Percentiles rank a stretch among this genome's conserved stretches.
phyloP scores from a whole-genome alignment of 495 filamentous ascomycete genomes.

The Daldinia vernicosa region DNA sequence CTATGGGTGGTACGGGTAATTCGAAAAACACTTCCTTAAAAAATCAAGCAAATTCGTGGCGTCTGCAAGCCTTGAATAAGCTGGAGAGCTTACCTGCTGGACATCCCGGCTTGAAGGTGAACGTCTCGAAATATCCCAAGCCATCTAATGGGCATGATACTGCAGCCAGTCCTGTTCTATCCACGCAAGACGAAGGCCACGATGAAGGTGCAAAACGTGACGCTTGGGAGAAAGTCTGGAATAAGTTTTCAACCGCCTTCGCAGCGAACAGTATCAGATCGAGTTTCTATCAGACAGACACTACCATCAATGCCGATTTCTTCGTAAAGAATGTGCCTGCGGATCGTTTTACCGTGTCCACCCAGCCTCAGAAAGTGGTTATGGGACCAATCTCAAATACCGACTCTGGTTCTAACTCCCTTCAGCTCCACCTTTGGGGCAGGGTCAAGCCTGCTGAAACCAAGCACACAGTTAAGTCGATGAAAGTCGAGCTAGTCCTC shows the following conservation, averaged over 20 bases:
- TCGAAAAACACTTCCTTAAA: conserved; percentile 2
- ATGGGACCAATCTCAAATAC: conserved; percentile 20
- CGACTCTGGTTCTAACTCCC: conserved; percentile 44
- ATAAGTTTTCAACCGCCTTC: conserved; percentile 23
- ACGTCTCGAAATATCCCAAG: conserved; percentile 68
- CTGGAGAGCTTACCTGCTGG: conserved; percentile 72
- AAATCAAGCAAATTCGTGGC: conserved; percentile 52
- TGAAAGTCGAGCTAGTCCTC: conserved; percentile 86
- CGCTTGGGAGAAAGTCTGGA: conserved; percentile 33
- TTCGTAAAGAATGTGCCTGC: conserved; percentile 53
- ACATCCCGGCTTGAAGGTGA: conserved; percentile 66
- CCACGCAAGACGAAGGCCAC: conserved; percentile 3
- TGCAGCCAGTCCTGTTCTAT: background rate
- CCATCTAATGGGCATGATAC: conserved; percentile 50
- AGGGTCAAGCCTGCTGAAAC: conserved; percentile 68
- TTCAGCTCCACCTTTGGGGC: conserved; percentile 74
- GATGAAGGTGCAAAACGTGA: background rate
- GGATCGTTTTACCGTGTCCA: conserved; percentile 45
- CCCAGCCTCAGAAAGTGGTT: conserved; percentile 42
- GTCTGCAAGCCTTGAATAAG: conserved; percentile 52
- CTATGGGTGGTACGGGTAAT: conserved; percentile 15
- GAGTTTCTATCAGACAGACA: conserved; percentile 53
- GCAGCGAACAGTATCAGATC: conserved; percentile 23
- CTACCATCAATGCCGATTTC: conserved; percentile 48
- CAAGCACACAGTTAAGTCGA: conserved; percentile 70